Evolutionary conservation across 2,329 filamentous ascomycete species (phyloP), one percentile per base, ranked within the genome.

Genomic region (Sclerotinia glacialis): DNA sequence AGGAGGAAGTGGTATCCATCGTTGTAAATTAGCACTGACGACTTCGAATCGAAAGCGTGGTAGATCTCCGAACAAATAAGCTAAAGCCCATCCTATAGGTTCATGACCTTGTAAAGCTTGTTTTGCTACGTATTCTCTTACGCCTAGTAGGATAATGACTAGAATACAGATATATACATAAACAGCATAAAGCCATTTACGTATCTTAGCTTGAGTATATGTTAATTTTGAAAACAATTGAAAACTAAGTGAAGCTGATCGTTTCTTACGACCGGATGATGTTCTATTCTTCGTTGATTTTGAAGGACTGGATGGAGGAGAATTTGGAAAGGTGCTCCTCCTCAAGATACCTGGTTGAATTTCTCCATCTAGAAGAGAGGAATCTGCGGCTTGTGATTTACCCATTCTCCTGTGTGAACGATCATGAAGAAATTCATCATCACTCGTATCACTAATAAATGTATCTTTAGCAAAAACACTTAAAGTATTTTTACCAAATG

Each of bases 11-110:
- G 84, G 85, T 56, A 95, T 87, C 92, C 92, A 97, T 70, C 81
- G 78, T 70, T 90, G 87, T 7, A 95, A 80, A 68, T 89, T 86
- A 68, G 86, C 83, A 68, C 83, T 84, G 21, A 92, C 82, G 11
- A 94, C 84, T 76, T 89, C 83, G 76, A 89, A 88, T 31, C 93
- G 85, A 71, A 97, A 86, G 74, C 82, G 83, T 0, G 85, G 83
- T 14, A 93, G 76, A 72, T 96, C 90, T 16, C 94, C 93, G 69
- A 98, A 85, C 3, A 97, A 80, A 77, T 99, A 99, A 2, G 92
- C 89, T 14, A 97, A 78, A 0, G 92, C 93, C 95, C 95, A 99
- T 2, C 94, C 92, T 54, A 99, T 86, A 0, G 95, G 93, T 72
- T 99, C 95, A 62, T 87, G 80, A 21, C 86, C 87, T 44, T 83